Conservation (phyloP, 768 basidiomycete genomes). For the Lepiota subincarnata region DNA sequence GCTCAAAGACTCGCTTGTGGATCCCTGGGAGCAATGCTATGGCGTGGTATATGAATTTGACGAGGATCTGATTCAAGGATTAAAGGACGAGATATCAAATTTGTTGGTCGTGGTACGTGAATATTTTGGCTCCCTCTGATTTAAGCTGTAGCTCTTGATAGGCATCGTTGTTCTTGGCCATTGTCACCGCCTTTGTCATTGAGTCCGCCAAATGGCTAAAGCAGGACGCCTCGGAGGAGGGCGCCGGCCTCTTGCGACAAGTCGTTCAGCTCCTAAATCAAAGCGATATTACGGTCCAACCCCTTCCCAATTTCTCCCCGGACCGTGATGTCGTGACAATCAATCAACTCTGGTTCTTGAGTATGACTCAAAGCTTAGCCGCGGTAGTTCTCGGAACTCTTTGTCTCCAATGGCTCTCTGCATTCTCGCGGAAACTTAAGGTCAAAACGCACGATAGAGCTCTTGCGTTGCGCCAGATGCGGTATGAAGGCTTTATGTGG, state of each 20-base stretch:
- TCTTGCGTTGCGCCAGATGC: conserved; percentile 21
- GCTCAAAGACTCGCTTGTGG: neutral
- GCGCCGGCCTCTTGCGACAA: neutral
- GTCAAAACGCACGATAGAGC: conserved; percentile 15
- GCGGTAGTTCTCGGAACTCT: conserved; percentile 18
- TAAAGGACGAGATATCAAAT: conserved; percentile 8
- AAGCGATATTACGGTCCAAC: neutral
- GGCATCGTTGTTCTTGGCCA: conserved; percentile 9
- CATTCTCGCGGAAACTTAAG: conserved; percentile 15
- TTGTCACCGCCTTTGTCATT: conserved; percentile 8
- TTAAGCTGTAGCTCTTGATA: neutral
- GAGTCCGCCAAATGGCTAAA: conserved; percentile 6
- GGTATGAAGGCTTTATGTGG: conserved; percentile 23
- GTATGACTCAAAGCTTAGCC: conserved; percentile 17
- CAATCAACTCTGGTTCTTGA: conserved; percentile 19
- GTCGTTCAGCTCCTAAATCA: neutral
- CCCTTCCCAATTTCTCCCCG: neutral
- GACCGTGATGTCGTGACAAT: conserved; percentile 6
- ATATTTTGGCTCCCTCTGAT: neutral
- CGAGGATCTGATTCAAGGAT: neutral
- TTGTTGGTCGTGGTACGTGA: conserved; percentile 6
- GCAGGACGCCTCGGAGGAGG: neutral
- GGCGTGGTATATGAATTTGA: neutral
- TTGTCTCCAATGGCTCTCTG: conserved; percentile 22
- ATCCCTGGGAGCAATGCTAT: conserved; percentile 7